Percentiles rank a stretch among this genome's conserved stretches.
Conservation (phyloP, 2,329 filamentous ascomycete species). For the Fusarium mexicanum region DNA sequence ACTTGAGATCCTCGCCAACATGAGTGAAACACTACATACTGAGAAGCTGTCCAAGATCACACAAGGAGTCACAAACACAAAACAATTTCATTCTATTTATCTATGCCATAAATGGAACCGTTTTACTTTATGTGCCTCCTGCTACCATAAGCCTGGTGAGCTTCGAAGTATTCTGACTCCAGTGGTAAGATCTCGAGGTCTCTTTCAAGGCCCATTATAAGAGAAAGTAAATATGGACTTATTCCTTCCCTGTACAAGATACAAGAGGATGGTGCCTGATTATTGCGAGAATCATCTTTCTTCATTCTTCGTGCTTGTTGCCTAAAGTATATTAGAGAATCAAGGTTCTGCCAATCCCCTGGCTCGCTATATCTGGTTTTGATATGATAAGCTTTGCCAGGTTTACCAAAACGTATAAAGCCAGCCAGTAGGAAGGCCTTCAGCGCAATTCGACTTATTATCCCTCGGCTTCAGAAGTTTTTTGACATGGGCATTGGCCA, state of each 20-base stretch:
- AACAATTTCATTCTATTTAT: fast-evolving
- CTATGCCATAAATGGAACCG: fast-evolving
- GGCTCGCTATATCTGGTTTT: neutral
- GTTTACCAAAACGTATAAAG: neutral
- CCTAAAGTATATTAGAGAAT: neutral
- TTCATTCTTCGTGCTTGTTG: no score
- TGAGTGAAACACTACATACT: neutral
- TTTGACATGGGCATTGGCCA: neutral
- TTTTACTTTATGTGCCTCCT: no score
- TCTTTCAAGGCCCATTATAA: fast-evolving
- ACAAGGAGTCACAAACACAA: neutral
- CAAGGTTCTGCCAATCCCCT: neutral
- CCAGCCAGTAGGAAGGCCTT: neutral
- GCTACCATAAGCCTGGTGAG: neutral
- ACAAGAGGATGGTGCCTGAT: fast-evolving
- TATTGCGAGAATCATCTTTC: fast-evolving
- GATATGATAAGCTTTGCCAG: neutral
- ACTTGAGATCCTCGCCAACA: fast-evolving
- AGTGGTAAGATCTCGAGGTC: neutral
- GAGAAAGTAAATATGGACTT: no score
- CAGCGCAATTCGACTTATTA: fast-evolving
- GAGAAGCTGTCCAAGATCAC: neutral
- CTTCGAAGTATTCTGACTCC: neutral
- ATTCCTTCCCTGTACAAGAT: neutral
- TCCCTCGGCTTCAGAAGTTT: neutral